Base-by-base conservation (phyloP, 768 basidiomycete genomes). In the Mycena pura region DNA sequence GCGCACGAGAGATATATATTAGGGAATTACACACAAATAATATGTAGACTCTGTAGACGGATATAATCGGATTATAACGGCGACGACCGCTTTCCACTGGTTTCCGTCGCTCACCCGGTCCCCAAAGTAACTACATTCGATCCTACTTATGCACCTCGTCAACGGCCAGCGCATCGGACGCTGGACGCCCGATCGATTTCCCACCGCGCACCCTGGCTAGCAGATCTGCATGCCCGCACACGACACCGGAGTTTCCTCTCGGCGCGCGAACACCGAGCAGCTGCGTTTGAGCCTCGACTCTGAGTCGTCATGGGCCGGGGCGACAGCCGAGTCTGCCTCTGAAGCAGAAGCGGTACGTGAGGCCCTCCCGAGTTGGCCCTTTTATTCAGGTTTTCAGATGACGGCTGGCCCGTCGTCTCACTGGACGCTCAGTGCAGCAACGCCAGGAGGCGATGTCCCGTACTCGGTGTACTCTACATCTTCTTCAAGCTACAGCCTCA, bases 351-450 rank as follows among this genome's bases (percentile, higher is more conserved):
- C 32, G 47, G 47, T 48, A 32, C 24, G 47, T 32, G 3, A 17
- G 14, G 13, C 13, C 28, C n/a, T n/a, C n/a, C n/a, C n/a, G 19
- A 48, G 31, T 34, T 24, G 15, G 29, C 6, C 15, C 11, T 34
- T 34, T 13, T 21, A 10, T 13, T 11, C n/a, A 32, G 22, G 24
- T 32, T 34, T 48, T 7, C 24, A 48, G 47, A 48, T 48, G 31
- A 48, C 47, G 31, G 47, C 47, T 48, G 47, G 47, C 31, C 47
- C 47, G 2, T 48, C 47, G 11, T 48, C 47, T 32, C 47, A 48
- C 10, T 48, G 47, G 47, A 48, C 47, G 6, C 47, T 48, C 31
- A 48, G 47, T 22, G 31, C 47, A 22, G 47, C 47, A 21, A 48
- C 47, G 7, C 47, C 47, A 29, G n/a, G n/a, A 11, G 46, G 3